Conservation (phyloP, 192 early-diverging fungal genomes). For the Coemansia sp. region DNA sequence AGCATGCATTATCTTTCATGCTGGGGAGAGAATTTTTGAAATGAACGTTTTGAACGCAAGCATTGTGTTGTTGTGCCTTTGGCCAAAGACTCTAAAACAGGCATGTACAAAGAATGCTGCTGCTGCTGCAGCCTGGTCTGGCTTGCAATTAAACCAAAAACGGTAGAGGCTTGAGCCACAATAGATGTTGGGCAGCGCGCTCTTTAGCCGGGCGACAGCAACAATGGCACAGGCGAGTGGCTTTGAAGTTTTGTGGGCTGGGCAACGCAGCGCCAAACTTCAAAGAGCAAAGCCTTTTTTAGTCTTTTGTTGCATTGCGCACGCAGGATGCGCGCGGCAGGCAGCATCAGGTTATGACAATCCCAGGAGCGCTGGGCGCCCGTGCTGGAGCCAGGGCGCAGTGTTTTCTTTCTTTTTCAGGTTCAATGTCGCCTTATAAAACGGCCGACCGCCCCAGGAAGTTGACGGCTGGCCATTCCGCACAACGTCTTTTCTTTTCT, state of each 20-base stretch:
- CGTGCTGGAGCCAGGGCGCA: neutral
- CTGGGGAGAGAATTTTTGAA: too few species aligned
- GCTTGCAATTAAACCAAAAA: slow-evolving; percentile 25
- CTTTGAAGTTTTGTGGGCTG: slow-evolving; percentile 13
- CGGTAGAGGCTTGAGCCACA: slow-evolving; percentile 9
- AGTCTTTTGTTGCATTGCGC: slow-evolving; percentile 27
- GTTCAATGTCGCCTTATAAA: neutral
- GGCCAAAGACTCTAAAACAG: too few species aligned
- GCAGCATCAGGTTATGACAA: slow-evolving; percentile 47
- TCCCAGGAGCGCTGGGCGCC: slow-evolving; percentile 24
- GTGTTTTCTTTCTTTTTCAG: neutral
- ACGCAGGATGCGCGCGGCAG: slow-evolving; percentile 15
- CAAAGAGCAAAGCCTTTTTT: slow-evolving; percentile 21
- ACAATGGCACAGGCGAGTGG: slow-evolving; percentile 12
- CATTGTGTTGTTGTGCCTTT: neutral
- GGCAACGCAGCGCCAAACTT: neutral
- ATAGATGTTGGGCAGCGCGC: slow-evolving; percentile 11
- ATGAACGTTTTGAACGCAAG: too few species aligned
- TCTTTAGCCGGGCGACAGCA: slow-evolving; percentile 22
- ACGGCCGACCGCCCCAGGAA: neutral
- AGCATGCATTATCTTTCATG: too few species aligned
- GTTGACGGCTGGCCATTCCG: neutral
- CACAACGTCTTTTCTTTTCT: neutral
- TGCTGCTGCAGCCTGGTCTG: neutral
- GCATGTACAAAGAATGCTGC: too few species aligned